Percentiles rank a stretch among this genome's conserved stretches.
Conservation (phyloP, 1,139 yeast genomes). For the Hansenula lynferdii region DNA sequence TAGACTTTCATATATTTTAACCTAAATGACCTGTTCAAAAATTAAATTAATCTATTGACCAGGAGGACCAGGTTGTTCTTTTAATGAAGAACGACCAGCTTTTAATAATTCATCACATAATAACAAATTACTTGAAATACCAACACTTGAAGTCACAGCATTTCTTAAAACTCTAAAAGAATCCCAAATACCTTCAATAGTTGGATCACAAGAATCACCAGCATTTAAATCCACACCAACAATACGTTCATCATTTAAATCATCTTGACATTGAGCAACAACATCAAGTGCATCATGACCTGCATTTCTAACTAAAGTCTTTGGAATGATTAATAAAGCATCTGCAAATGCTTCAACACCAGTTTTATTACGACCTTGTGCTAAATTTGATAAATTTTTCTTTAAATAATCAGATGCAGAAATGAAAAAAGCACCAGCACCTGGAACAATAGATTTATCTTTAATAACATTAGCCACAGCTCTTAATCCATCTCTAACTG, state of each 20-base stretch:
- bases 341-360: slow-evolving; percentile 95
- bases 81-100: slow-evolving; percentile 92
- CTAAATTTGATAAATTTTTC: slow-evolving; percentile 44
- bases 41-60: too few relatives aligned
- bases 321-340: slow-evolving; percentile 85
- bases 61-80: slow-evolving; percentile 37
- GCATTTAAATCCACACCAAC: slow-evolving; percentile 89
- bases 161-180: slow-evolving; percentile 90
- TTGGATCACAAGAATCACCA: slow-evolving; percentile 96
- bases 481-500: slow-evolving; percentile 94
- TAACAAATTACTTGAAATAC: slow-evolving; percentile 87
- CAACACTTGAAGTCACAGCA: slow-evolving; percentile 88
- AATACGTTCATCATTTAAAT: slow-evolving; percentile 70
- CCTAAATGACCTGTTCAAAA: too few relatives aligned
- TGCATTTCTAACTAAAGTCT: slow-evolving; percentile 87
- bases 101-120: slow-evolving; percentile 94
- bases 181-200: slow-evolving; percentile 95
- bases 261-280: slow-evolving; percentile 86
- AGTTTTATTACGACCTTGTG: slow-evolving; percentile 83
- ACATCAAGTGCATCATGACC: slow-evolving; percentile 94
- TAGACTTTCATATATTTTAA: too few relatives aligned
- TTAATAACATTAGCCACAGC: slow-evolving; percentile 89
- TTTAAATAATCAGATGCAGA: slow-evolving; percentile 70
- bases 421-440: slow-evolving; percentile 95
- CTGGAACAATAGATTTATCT: slow-evolving; percentile 86